Evolutionary conservation across 768 basidiomycete genomes (phyloP), one percentile per base, ranked within the genome.

Genomic region (Lactarius hengduanensis): DNA sequence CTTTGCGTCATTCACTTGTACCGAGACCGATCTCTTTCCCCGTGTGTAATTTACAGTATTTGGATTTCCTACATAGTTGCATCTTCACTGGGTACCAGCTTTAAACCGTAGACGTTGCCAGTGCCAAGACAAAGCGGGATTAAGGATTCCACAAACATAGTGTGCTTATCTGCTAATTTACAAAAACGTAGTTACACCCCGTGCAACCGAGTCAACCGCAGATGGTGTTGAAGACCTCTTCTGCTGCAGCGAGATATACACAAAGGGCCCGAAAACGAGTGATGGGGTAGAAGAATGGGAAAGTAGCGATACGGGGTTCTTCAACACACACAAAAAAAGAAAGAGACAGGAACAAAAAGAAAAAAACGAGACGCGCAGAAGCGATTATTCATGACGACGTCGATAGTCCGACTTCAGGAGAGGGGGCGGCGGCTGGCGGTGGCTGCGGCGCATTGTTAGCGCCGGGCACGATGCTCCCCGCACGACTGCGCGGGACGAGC

Each of bases 401-500:
- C 36, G 66, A 47, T 38, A 22, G 28, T 40, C 62, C 62, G 26
- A 56, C 20, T 61, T 70, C 67, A 28, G 60, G 50, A 11, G 63
- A 50, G 2, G 59, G n/a, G n/a, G n/a, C 45, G 11, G 55, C 36
- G 15, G 36, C 15, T 1, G 54, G 41, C 1, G 59, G 40, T 20
- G 9, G 55, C 15, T 18, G 38, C 1, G 10, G 11, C 5, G 13
- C 50, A 5, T 53, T 50, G 10, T 26, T 40, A 0, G 41, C 26
- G 9, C 62, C 62, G 4, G 69, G 63, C 15, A 69, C 65, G 34
- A 69, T 40, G 22, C 68, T 69, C 41, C 58, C 61, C 61, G 70
- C 60, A 6, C 72, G 66, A 57, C 72, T 70, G 32, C 74, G 72
- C 20, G 74, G 80, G 30, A 82, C 79, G 54, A 91, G 73, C 59